Conservation (phyloP, 768 basidiomycete species). For the Auricularia sp. region DNA sequence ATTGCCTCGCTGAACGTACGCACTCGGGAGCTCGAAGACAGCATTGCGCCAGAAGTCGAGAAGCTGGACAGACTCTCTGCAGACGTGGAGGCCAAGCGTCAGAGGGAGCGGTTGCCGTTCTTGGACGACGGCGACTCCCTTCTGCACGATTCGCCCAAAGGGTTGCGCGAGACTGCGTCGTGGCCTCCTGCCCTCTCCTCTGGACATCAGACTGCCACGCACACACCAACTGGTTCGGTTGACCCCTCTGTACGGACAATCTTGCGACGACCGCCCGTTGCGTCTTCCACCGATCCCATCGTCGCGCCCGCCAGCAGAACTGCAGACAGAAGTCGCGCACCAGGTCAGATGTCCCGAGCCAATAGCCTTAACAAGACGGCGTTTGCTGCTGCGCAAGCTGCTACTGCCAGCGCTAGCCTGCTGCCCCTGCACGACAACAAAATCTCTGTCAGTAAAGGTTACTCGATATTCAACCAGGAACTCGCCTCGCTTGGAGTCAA, state of each 20-base stretch:
- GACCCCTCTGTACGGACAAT: not conserved
- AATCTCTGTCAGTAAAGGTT: conserved; percentile 19
- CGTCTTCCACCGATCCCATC: not conserved
- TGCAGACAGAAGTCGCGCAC: not conserved
- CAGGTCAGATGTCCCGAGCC: not conserved
- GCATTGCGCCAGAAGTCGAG: conserved; percentile 39
- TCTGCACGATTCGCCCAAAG: conserved; percentile 10
- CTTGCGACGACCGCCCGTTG: not conserved
- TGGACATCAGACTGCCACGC: not conserved
- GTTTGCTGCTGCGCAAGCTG: not conserved
- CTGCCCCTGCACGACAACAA: conserved; percentile 1
- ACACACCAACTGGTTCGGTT: not conserved
- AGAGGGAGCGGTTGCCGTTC: conserved; percentile 33
- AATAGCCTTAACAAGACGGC: not conserved
- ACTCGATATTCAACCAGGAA: conserved; percentile 32
- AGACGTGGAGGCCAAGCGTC: conserved; percentile 46
- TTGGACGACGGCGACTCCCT: conserved; percentile 17
- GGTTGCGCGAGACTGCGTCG: conserved; percentile 14
- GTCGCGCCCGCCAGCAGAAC: not conserved
- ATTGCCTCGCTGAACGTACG: conserved; percentile 51
- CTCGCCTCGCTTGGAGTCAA: conserved; percentile 15
- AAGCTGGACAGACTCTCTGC: conserved; percentile 46
- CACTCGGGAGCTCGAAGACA: conserved; percentile 65
- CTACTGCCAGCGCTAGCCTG: conserved; percentile 1
- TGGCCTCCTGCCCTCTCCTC: conserved; percentile 13